Percentiles rank a stretch among this genome's conserved stretches.
phyloP scores from a whole-genome alignment of 257 asterid genomes.

The Nicotiana tomentosiformis region DNA sequence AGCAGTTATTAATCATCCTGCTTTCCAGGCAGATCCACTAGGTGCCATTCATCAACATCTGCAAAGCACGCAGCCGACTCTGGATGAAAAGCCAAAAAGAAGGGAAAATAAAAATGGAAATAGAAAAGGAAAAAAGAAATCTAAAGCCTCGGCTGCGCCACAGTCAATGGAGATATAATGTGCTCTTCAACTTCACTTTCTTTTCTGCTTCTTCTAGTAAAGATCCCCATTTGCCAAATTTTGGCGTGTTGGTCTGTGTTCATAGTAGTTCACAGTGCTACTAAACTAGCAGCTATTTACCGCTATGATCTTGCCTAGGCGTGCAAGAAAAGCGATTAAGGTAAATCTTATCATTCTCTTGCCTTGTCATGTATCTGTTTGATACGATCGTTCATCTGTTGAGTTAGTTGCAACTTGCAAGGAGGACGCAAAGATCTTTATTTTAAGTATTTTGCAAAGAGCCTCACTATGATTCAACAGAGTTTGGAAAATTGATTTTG shows the following conservation, averaged over 20 bases:
- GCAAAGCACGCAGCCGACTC: conserved; percentile 60
- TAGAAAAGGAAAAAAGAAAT: conserved; percentile 41
- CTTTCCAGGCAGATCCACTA: conserved; percentile 62
- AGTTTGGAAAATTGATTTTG: too few species aligned
- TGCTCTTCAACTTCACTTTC: not conserved
- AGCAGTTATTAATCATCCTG: conserved; percentile 52
- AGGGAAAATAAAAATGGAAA: conserved; percentile 33
- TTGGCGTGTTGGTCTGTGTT: not conserved
- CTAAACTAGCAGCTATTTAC: not conserved
- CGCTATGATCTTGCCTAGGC: not conserved
- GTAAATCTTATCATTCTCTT: too few species aligned
- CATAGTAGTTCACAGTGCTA: not conserved
- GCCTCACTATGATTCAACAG: too few species aligned
- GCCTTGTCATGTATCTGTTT: too few species aligned
- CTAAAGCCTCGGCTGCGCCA: conserved; percentile 23
- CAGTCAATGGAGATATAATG: conserved; percentile 56
- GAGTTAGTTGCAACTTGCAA: too few species aligned
- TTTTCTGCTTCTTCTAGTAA: not conserved
- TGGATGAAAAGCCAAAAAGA: conserved; percentile 45
- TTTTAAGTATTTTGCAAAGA: too few species aligned
- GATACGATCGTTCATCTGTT: too few species aligned
- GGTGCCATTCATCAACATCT: conserved; percentile 65
- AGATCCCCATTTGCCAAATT: not conserved
- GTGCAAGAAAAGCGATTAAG: not conserved
- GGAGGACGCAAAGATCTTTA: too few species aligned